Evolutionary conservation across 2,329 filamentous ascomycete species (phyloP).

Genomic region (Fusarium ambrosium): DNA sequence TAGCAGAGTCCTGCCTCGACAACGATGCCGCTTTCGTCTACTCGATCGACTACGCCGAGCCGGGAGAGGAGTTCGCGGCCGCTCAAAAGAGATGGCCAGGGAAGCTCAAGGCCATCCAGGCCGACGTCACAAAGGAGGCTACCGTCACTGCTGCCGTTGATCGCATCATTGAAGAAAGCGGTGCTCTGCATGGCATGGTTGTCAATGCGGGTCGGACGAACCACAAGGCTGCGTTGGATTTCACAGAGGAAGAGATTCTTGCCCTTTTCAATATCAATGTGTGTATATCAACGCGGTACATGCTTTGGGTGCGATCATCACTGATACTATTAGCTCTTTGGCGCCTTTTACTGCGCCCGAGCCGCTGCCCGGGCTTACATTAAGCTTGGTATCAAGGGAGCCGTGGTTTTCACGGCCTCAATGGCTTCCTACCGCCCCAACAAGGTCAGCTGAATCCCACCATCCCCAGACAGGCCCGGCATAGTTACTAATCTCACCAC

Average conservation of each 20-base stretch:
- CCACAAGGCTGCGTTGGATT: conserved; percentile 65
- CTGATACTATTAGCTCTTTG: conserved; percentile 48
- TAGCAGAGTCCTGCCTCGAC: conserved; percentile 61
- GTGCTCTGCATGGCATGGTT: conserved; percentile 62
- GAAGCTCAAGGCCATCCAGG: conserved; percentile 59
- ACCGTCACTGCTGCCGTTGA: conserved; percentile 58
- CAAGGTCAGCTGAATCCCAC: neutral
- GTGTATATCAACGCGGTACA: neutral
- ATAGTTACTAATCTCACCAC: neutral
- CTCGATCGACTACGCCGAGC: conserved; percentile 46
- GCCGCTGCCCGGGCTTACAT: conserved; percentile 60
- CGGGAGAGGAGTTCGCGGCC: conserved; percentile 41
- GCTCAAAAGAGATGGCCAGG: conserved; percentile 58
- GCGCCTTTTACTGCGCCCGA: conserved; percentile 61
- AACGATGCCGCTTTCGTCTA: conserved; percentile 55
- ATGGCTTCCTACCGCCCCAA: conserved; percentile 65
- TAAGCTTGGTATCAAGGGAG: conserved; percentile 51
- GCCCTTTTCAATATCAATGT: conserved; percentile 54
- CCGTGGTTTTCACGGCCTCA: conserved; percentile 60
- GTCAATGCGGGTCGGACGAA: conserved; percentile 65
- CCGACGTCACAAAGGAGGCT: conserved; percentile 60
- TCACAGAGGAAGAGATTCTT: conserved; percentile 41
- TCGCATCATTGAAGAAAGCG: conserved; percentile 53
- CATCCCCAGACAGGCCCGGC: neutral
- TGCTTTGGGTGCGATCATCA: neutral